A percentile compares a stretch with the other conserved stretches of the same genome.
Conservation (phyloP, 2,329 filamentous ascomycete genomes). For the Harringtonia lauricola region DNA sequence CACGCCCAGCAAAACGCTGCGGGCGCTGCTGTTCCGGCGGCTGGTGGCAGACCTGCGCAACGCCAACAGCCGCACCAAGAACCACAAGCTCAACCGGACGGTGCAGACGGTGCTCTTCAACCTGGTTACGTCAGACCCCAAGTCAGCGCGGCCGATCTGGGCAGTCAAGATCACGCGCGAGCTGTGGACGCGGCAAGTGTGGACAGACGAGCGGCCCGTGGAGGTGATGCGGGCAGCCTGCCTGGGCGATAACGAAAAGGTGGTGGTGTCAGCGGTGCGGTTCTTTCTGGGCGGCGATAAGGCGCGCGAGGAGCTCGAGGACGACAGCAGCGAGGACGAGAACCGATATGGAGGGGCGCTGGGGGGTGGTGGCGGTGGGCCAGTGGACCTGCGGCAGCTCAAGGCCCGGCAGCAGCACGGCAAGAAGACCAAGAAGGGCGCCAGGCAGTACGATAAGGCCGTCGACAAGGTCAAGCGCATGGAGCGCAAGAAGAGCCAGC, state of each 20-base stretch:
- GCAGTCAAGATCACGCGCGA: slow-evolving; percentile 91
- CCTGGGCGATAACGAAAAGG: slow-evolving; percentile 85
- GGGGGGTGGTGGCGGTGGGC: slow-evolving; percentile 17
- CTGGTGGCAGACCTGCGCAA: slow-evolving; percentile 85
- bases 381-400: slow-evolving; percentile 64
- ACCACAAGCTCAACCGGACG: slow-evolving; percentile 86
- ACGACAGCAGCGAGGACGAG: slow-evolving; percentile 74
- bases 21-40: slow-evolving; percentile 73
- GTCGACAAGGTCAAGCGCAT: slow-evolving; percentile 70
- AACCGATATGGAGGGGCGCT: slow-evolving; percentile 17
- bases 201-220: slow-evolving; percentile 85
- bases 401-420: slow-evolving; percentile 84
- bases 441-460: slow-evolving; percentile 68
- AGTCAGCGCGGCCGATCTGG: slow-evolving; percentile 84
- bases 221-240: slow-evolving; percentile 95
- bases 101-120: slow-evolving; percentile 93
- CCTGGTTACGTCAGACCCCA: slow-evolving; percentile 73
- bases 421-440: slow-evolving; percentile 89
- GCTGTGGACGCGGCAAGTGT: slow-evolving; percentile 92
- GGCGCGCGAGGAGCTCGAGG: slow-evolving; percentile 84
- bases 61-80: slow-evolving; percentile 76
- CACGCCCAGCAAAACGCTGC: slow-evolving; percentile 78
- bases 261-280: slow-evolving; percentile 72
- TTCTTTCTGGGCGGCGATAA: slow-evolving; percentile 97
- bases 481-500: slow-evolving; percentile 79